phyloP scores from a whole-genome alignment of 2,329 filamentous ascomycete species.

The Trichocomaceae sp. region DNA sequence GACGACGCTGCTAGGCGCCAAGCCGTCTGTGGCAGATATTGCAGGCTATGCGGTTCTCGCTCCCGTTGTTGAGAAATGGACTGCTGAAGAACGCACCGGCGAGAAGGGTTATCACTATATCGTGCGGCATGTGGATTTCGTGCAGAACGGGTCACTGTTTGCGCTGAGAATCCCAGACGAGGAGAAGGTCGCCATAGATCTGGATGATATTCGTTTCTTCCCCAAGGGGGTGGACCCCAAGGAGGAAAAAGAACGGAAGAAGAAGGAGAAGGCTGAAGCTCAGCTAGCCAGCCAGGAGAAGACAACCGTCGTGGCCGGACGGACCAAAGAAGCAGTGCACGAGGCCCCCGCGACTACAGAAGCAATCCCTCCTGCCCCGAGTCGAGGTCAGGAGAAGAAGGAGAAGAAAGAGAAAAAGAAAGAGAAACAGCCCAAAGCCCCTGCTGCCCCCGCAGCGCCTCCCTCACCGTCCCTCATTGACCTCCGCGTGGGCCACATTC shows the following conservation, averaged over 20 bases:
- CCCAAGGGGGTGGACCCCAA: constrained; percentile 86
- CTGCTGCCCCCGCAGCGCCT: constrained; percentile 63
- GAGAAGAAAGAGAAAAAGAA: constrained; percentile 76
- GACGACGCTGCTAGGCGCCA: constrained; percentile 80
- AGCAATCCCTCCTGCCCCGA: constrained; percentile 21
- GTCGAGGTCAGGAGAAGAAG: constrained; percentile 48
- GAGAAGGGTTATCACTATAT: constrained; percentile 85
- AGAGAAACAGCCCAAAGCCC: constrained; percentile 72
- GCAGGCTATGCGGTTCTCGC: constrained; percentile 74
- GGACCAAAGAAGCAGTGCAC: constrained; percentile 48
- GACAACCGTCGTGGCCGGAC: constrained; percentile 13
- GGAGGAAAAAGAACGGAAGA: constrained; percentile 91
- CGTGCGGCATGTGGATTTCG: constrained; percentile 85
- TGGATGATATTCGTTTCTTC: constrained; percentile 73
- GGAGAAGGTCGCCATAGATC: constrained; percentile 73
- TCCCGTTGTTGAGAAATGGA: constrained; percentile 71
- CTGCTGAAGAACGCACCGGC: constrained; percentile 77
- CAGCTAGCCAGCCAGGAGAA: constrained; percentile 30
- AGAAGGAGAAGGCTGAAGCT: constrained; percentile 75
- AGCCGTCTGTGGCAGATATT: constrained; percentile 82
- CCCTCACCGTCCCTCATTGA: constrained; percentile 84
- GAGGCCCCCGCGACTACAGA: constrained; percentile 38
- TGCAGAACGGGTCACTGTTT: constrained; percentile 75
- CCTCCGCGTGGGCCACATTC: constrained; percentile 91
- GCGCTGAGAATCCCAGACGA: constrained; percentile 61